These are phyloP conservation scores for Trypanosoma scelopori DNA, from an alignment of 208 protist species.

Conservation along the genomic window DNA sequence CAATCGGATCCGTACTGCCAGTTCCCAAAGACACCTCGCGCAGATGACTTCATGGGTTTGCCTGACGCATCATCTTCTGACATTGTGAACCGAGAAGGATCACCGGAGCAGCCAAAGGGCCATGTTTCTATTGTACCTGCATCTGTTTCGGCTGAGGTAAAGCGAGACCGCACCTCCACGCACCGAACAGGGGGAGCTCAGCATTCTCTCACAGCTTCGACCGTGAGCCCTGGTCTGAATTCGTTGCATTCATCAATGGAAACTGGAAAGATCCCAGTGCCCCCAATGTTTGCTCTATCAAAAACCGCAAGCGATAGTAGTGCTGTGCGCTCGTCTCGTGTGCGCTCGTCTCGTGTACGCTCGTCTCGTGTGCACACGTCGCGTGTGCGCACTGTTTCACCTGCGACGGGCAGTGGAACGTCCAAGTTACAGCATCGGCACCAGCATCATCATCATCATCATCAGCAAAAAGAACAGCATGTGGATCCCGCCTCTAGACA, in stretches of 20 bases:
- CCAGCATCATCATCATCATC: neutral
- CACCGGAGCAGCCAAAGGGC: neutral
- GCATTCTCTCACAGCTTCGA: neutral
- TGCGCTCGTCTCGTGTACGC: too few relatives aligned
- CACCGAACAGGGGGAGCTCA: neutral
- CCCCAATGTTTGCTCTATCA: neutral
- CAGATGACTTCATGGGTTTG: constrained; percentile 14
- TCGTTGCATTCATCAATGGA: constrained; percentile 9
- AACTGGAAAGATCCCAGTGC: neutral
- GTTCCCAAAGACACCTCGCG: constrained; percentile 9
- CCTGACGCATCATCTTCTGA: neutral
- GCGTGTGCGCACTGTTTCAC: neutral
- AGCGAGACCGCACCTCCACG: too few relatives aligned
- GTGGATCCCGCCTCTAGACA: constrained; percentile 5
- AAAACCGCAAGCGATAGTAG: neutral
- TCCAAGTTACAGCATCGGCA: neutral
- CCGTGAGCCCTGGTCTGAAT: neutral
- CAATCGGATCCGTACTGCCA: neutral
- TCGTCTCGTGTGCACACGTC: neutral
- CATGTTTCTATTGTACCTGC: neutral
- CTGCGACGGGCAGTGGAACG: neutral
- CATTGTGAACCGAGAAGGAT: neutral
- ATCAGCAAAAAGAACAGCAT: neutral
- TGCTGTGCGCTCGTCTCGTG: neutral
- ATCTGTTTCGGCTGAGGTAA: neutral